These are phyloP conservation scores for Sicyos edulis DNA, from an alignment of 306 rosid genomes.

Conservation along the genomic window DNA sequence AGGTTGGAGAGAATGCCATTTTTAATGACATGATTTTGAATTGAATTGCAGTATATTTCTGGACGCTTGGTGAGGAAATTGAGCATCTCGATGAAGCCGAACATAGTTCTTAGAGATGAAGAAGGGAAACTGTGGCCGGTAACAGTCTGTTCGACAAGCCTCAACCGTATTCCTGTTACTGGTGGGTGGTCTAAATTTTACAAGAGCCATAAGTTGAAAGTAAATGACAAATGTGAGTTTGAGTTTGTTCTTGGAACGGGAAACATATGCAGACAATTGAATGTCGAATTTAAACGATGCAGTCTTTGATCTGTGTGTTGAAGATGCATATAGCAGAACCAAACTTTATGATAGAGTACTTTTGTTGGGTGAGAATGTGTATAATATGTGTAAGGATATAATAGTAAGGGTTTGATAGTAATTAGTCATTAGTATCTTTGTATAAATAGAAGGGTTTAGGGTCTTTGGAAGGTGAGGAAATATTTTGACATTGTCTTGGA, in stretches of 20 bases:
- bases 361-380: too few species aligned
- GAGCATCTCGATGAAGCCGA: background rate
- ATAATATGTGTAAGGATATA: too few species aligned
- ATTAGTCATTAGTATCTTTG: too few species aligned
- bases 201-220: background rate
- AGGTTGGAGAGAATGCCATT: too few species aligned
- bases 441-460: too few species aligned
- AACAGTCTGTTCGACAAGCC: background rate
- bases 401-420: too few species aligned
- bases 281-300: constrained; percentile 17
- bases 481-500: too few species aligned
- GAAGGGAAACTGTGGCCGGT: constrained; percentile 16
- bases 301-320: too few species aligned
- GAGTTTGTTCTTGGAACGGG: constrained; percentile 16
- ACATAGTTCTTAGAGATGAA: constrained; percentile 19
- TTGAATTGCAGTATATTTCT: constrained; percentile 22
- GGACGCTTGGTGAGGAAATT: background rate
- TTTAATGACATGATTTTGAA: background rate
- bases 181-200: constrained; percentile 6
- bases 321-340: background rate
- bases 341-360: too few species aligned
- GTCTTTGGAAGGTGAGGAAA: too few species aligned
- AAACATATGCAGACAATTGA: constrained; percentile 7
- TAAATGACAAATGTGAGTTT: constrained; percentile 11
- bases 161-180: background rate